Conservation (phyloP, 1,284 basidiomycete genomes). For the Cronartium quercuum region DNA sequence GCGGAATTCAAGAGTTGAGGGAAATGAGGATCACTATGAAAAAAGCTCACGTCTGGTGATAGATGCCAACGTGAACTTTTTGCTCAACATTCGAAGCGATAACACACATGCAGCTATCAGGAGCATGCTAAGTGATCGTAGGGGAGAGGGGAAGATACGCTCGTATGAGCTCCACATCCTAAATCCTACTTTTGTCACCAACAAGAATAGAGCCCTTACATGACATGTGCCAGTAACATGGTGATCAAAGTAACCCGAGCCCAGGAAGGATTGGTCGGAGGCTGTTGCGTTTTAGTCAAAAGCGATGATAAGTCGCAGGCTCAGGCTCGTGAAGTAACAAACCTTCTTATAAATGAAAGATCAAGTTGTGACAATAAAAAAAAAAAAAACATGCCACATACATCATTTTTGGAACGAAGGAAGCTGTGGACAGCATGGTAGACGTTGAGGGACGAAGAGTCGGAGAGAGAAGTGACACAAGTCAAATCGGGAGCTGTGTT, state of each 20-base stretch:
- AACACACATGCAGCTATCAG: conserved; percentile 20
- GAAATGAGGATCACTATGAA: neutral
- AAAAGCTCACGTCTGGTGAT: conserved; percentile 28
- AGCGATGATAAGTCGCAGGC: neutral
- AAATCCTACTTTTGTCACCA: too few species aligned
- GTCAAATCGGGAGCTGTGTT: conserved; percentile 34
- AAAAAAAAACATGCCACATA: neutral
- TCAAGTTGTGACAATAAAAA: too few species aligned
- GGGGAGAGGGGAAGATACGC: too few species aligned
- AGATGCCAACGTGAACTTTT: conserved; percentile 31
- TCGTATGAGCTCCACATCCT: too few species aligned
- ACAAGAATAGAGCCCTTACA: conserved; percentile 3
- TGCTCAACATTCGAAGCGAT: conserved; percentile 7
- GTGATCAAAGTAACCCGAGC: conserved; percentile 24
- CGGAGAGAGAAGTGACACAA: conserved; percentile 16
- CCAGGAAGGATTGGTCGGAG: conserved; percentile 23
- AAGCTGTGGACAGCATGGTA: conserved; percentile 32
- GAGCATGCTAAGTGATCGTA: conserved; percentile 27
- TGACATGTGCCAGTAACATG: conserved; percentile 28
- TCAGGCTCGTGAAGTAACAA: too few species aligned
- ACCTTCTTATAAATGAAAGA: too few species aligned
- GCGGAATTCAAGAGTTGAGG: neutral
- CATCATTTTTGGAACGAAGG: conserved; percentile 25
- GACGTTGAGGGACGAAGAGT: conserved; percentile 21
- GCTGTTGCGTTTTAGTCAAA: neutral